Evolutionary conservation across 768 basidiomycete genomes (phyloP).

Genomic region (Tephrocybe rancida): DNA sequence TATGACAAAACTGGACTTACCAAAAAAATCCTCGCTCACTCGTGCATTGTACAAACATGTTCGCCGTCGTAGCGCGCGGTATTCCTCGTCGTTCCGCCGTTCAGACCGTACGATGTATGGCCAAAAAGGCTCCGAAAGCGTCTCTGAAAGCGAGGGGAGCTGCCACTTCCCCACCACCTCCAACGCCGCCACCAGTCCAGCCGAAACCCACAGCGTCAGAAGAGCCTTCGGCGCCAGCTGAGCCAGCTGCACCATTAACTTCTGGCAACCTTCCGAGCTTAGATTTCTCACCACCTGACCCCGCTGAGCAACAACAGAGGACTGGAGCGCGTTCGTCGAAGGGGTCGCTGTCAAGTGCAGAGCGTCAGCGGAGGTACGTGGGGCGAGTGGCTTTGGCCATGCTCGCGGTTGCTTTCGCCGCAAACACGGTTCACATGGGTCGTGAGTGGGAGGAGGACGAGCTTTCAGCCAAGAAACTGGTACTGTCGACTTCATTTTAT

Average conservation of each 20-base stretch:
- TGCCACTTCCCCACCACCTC: background rate
- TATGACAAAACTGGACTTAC: constrained; percentile 5
- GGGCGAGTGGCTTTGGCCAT: constrained; percentile 56
- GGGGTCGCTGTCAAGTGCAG: constrained; percentile 77
- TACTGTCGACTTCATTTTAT: constrained; percentile 32
- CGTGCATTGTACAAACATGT: constrained; percentile 10
- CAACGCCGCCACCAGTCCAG: constrained; percentile 18
- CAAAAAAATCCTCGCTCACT: constrained; percentile 6
- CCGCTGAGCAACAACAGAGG: constrained; percentile 43
- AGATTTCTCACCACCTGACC: constrained; percentile 65
- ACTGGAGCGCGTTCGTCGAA: constrained; percentile 82
- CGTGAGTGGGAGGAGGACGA: constrained; percentile 80
- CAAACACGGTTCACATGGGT: constrained; percentile 67
- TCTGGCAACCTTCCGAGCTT: constrained; percentile 48
- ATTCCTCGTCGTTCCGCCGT: constrained; percentile 13
- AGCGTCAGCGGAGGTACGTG: constrained; percentile 63
- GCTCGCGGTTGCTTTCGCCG: constrained; percentile 57
- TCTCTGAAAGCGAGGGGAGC: background rate
- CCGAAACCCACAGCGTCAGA: constrained; percentile 15
- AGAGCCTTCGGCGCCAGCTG: constrained; percentile 9
- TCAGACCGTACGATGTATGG: constrained; percentile 16
- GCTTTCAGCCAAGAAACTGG: constrained; percentile 63
- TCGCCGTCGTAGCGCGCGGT: constrained; percentile 16
- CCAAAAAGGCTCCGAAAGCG: constrained; percentile 8
- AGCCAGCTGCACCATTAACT: constrained; percentile 22